Percentiles rank a stretch among this genome's conserved stretches.
These are phyloP conservation scores for Volvox carteri DNA, from an alignment of 163 green algal genomes.

Conservation along the genomic window DNA sequence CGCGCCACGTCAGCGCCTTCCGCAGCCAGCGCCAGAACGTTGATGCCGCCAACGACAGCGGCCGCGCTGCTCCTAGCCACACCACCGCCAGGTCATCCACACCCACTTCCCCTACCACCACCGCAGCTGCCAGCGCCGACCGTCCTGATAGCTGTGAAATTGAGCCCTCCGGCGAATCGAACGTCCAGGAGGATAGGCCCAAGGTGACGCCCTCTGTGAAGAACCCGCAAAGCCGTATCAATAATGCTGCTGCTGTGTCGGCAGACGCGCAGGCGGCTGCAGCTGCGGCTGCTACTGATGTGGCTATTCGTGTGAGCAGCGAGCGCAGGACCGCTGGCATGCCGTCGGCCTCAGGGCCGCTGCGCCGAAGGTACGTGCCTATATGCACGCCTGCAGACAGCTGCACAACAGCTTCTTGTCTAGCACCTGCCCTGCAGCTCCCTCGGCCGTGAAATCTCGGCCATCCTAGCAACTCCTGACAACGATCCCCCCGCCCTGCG, in stretches of 20 bases:
- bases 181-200: background rate
- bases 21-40: background rate
- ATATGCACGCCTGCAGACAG: background rate
- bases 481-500: too few species aligned
- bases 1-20: constrained; percentile 26
- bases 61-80: too few species aligned
- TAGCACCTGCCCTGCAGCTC: too few species aligned
- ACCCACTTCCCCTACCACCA: background rate
- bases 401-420: too few species aligned
- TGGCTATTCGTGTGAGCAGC: background rate
- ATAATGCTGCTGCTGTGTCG: too few species aligned
- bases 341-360: background rate
- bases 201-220: background rate
- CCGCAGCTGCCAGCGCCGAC: background rate
- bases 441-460: too few species aligned
- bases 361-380: background rate
- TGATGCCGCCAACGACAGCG: background rate
- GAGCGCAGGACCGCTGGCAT: background rate
- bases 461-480: too few species aligned
- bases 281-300: background rate
- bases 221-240: background rate
- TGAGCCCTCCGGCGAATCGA: background rate
- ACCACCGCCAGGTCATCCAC: background rate
- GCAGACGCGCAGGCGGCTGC: background rate
- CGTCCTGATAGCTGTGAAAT: background rate